These are phyloP conservation scores for Rhamnella rubrinervis DNA, from an alignment of 331 rosid genomes.

Conservation along the genomic window DNA sequence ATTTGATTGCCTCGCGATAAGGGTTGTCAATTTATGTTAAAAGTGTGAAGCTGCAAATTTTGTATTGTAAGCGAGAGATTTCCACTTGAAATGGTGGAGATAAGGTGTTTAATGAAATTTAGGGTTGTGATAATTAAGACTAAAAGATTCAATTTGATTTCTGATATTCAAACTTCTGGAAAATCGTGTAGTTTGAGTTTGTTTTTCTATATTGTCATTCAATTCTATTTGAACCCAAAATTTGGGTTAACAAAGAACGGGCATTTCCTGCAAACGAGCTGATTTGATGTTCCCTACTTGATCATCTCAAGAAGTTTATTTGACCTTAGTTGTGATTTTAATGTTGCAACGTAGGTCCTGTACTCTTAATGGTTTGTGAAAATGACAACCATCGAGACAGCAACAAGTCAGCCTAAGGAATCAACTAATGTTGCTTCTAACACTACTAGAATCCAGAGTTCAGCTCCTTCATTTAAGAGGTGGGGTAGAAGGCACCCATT, in stretches of 20 bases:
- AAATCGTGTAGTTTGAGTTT: neutral
- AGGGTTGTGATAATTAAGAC: too few relatives aligned
- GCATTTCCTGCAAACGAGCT: neutral
- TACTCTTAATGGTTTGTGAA: conserved; percentile 8
- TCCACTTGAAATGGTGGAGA: too few relatives aligned
- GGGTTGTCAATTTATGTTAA: too few relatives aligned
- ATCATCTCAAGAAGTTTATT: neutral
- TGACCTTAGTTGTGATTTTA: neutral
- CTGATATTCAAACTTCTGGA: too few relatives aligned
- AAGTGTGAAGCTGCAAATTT: too few relatives aligned
- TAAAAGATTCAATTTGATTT: too few relatives aligned
- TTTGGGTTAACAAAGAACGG: too few relatives aligned
- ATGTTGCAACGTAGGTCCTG: conserved; percentile 19
- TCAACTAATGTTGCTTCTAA: conserved; percentile 11
- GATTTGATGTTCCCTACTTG: neutral
- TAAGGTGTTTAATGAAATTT: too few relatives aligned
- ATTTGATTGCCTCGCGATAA: too few relatives aligned
- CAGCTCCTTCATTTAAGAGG: conserved; percentile 54
- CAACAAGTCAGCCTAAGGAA: conserved; percentile 30
- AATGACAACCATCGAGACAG: conserved; percentile 43
- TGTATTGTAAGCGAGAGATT: too few relatives aligned
- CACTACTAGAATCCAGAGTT: conserved; percentile 20
- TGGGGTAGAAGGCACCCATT: conserved; percentile 85
- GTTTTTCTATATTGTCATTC: neutral
- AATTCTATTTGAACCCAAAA: too few relatives aligned